Evolutionary conservation across 2,329 filamentous ascomycete genomes (phyloP).

Genomic region (Aspergillus felis): DNA sequence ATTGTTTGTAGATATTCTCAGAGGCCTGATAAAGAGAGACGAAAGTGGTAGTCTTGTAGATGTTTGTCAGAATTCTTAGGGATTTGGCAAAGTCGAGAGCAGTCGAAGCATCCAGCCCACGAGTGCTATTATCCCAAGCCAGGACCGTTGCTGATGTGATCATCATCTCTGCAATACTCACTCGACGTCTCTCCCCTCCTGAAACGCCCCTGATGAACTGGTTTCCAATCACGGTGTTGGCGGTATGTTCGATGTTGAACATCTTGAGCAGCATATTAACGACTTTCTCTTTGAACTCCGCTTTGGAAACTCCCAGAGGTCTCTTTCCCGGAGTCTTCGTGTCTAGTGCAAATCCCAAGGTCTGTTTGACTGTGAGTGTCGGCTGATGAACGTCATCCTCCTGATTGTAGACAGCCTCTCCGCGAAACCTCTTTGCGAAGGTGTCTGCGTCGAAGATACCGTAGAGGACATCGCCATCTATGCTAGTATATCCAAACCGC

Average conservation of each 20-base stretch:
- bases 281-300: constrained; percentile 72
- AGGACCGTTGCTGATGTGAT: constrained; percentile 67
- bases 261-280: constrained; percentile 74
- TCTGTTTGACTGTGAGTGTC: constrained; percentile 83
- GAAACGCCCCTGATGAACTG: constrained; percentile 75
- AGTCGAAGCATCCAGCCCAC: constrained; percentile 65
- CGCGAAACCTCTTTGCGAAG: constrained; percentile 68
- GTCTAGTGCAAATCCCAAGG: constrained; percentile 77
- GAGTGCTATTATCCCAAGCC: constrained; percentile 72
- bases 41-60: constrained; percentile 79
- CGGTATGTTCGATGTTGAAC: constrained; percentile 91
- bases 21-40: constrained; percentile 84
- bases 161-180: constrained; percentile 81
- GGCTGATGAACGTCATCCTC: constrained; percentile 84
- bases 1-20: constrained; percentile 73
- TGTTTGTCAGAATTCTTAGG: constrained; percentile 74
- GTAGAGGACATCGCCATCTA: constrained; percentile 70
- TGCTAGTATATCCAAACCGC: constrained; percentile 56
- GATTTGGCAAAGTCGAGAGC: constrained; percentile 66
- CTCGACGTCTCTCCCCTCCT: constrained; percentile 74
- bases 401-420: constrained; percentile 80
- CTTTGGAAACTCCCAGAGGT: constrained; percentile 67
- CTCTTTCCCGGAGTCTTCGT: constrained; percentile 80
- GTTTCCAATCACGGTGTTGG: constrained; percentile 79
- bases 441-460: constrained; percentile 68